phyloP scores from a whole-genome alignment of 768 basidiomycete species.

The Suillus spraguei region DNA sequence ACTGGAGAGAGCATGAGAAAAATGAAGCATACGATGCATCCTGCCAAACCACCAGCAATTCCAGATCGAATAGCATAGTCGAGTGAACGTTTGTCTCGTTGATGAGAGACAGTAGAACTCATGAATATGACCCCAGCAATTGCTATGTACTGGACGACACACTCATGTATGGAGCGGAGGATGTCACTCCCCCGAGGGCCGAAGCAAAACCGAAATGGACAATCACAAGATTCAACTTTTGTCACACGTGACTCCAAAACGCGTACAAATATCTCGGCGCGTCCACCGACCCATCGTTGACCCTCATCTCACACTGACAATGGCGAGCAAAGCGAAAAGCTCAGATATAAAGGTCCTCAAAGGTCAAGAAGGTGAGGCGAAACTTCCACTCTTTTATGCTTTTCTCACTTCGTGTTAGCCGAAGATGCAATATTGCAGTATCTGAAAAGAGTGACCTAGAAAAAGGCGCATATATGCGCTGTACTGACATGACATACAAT shows the following conservation, averaged over 20 bases:
- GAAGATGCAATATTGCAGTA: constrained; percentile 80
- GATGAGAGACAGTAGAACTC: constrained; percentile 37
- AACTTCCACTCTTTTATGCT: not conserved
- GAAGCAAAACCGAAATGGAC: not conserved
- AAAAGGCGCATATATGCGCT: constrained; percentile 15
- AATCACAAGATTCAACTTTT: not conserved
- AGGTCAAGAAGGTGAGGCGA: constrained; percentile 62
- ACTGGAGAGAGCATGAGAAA: constrained; percentile 11
- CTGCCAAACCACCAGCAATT: constrained; percentile 91
- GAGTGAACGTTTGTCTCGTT: constrained; percentile 55
- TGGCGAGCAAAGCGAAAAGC: constrained; percentile 54
- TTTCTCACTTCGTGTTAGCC: constrained; percentile 41
- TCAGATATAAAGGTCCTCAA: constrained; percentile 63
- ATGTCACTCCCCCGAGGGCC: not conserved
- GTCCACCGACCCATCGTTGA: not conserved
- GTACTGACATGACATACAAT: constrained; percentile 7
- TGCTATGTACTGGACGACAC: not conserved
- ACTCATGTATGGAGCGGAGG: constrained; percentile 11
- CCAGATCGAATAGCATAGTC: constrained; percentile 77
- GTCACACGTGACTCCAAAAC: not conserved
- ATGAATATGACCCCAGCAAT: constrained; percentile 24
- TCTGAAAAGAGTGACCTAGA: constrained; percentile 59
- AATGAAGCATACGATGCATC: constrained; percentile 75
- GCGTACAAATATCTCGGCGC: not conserved
- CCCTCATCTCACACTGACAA: constrained; percentile 13